Percentiles rank a stretch among this genome's conserved stretches.
phyloP scores from a whole-genome alignment of 805 yeast genomes.

The Maudiozyma turicensis region DNA sequence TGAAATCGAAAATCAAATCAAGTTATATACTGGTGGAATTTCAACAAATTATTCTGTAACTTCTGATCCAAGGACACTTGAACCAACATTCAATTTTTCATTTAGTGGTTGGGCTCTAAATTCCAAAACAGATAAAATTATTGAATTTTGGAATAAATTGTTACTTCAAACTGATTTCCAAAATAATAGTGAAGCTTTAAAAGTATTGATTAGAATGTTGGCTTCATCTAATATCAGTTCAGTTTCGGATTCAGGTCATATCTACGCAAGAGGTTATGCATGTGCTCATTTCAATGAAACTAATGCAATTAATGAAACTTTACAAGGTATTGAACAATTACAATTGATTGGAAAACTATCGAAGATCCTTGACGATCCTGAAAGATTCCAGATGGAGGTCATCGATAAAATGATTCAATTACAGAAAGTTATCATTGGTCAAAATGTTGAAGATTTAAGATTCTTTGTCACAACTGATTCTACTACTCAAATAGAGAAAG shows the following conservation, averaged over 20 bases:
- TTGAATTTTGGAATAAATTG: conserved; percentile 61
- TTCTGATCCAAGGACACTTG: conserved; percentile 43
- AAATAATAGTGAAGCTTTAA: conserved; percentile 54
- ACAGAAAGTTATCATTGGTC: conserved; percentile 34
- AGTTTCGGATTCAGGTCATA: conserved; percentile 82
- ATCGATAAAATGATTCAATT: conserved; percentile 55
- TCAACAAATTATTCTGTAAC: conserved; percentile 49
- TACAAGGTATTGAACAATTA: conserved; percentile 73
- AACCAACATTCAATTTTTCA: conserved; percentile 44
- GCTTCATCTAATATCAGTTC: conserved; percentile 70
- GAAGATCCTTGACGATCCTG: conserved; percentile 39
- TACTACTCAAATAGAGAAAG: conserved; percentile 21
- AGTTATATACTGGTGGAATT: conserved; percentile 76
- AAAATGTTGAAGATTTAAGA: conserved; percentile 26
- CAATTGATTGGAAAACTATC: conserved; percentile 56
- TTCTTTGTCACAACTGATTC: conserved; percentile 53
- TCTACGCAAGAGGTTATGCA: conserved; percentile 64
- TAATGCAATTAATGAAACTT: conserved; percentile 49
- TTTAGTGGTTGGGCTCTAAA: conserved; percentile 64
- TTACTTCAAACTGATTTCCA: conserved; percentile 57
- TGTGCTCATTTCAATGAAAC: conserved; percentile 52
- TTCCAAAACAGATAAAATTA: conserved; percentile 48
- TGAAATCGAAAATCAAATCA: conserved; percentile 76
- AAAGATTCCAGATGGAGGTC: conserved; percentile 41
- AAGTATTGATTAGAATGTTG: conserved; percentile 59